A percentile compares a stretch with the other conserved stretches of the same genome.
These are phyloP conservation scores for Quercus suber DNA, from an alignment of 306 rosid genomes.

Conservation along the genomic window DNA sequence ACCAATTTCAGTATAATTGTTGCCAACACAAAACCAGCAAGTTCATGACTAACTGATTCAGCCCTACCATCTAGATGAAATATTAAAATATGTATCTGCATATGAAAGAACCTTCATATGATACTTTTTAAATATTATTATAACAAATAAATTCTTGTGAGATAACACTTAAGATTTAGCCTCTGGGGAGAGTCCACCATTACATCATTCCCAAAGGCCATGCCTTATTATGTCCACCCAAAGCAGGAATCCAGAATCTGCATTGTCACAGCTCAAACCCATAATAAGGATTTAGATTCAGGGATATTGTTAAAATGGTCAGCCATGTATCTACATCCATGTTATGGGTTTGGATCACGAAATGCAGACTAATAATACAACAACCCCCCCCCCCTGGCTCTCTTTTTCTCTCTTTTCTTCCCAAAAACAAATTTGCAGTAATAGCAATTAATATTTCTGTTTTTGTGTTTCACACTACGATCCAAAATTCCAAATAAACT, in stretches of 20 bases:
- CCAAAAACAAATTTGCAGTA: not conserved
- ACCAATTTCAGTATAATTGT: constrained; percentile 24
- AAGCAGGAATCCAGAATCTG: not conserved
- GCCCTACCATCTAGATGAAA: not conserved
- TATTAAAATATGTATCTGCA: not conserved
- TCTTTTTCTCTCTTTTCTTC: not conserved
- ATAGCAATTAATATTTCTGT: not conserved
- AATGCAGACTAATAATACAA: not conserved
- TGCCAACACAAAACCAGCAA: not conserved
- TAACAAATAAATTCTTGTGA: not conserved
- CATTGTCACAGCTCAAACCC: not conserved
- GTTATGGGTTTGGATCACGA: too few species aligned
- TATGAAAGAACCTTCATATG: not conserved
- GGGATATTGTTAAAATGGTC: too few species aligned
- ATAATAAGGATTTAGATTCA: too few species aligned
- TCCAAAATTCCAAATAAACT: not conserved
- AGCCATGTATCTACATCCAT: too few species aligned
- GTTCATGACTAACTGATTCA: not conserved
- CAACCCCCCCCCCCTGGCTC: not conserved
- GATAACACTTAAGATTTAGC: not conserved
- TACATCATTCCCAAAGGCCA: not conserved
- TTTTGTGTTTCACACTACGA: not conserved
- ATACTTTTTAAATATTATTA: not conserved
- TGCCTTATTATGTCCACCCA: not conserved
- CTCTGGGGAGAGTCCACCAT: not conserved